These are phyloP conservation scores for Polymyxa betae DNA, from an alignment of 208 protist species.

Conservation along the genomic window DNA sequence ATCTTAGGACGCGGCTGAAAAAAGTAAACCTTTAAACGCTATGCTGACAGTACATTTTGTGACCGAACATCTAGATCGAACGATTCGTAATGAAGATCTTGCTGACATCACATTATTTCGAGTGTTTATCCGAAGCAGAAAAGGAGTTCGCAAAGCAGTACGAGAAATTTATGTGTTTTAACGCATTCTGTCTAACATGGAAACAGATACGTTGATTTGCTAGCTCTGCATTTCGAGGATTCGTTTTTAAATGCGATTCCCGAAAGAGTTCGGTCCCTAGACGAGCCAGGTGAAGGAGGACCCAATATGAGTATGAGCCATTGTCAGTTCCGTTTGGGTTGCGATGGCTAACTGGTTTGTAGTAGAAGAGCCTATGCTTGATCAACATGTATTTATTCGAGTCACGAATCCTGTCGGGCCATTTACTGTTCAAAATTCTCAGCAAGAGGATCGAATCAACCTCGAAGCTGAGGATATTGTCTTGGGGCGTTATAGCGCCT, in stretches of 20 bases:
- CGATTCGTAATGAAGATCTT: slow-evolving; percentile 43
- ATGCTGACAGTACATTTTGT: background rate
- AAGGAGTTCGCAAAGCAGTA: background rate
- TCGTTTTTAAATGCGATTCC: slow-evolving; percentile 6
- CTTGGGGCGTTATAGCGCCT: slow-evolving; percentile 11
- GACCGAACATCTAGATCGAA: slow-evolving; percentile 40
- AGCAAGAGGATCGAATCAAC: slow-evolving; percentile 4
- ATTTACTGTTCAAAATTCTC: background rate
- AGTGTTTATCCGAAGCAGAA: background rate
- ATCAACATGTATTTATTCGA: slow-evolving; percentile 13
- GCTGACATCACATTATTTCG: background rate
- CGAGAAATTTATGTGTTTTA: too few species aligned
- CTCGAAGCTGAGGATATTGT: background rate
- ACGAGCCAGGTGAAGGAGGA: background rate
- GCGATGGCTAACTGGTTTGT: background rate
- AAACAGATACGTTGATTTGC: slow-evolving; percentile 29
- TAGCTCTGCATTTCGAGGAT: slow-evolving; percentile 27
- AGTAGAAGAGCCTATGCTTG: background rate
- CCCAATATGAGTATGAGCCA: slow-evolving; percentile 12
- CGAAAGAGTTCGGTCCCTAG: background rate
- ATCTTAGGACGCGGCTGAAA: slow-evolving; percentile 14
- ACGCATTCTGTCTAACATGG: too few species aligned
- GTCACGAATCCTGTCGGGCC: slow-evolving; percentile 23
- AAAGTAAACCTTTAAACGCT: background rate
- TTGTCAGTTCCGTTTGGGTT: background rate